These are phyloP conservation scores for Thymus mandschuricus DNA, from an alignment of 257 asterid species.

Conservation along the genomic window DNA sequence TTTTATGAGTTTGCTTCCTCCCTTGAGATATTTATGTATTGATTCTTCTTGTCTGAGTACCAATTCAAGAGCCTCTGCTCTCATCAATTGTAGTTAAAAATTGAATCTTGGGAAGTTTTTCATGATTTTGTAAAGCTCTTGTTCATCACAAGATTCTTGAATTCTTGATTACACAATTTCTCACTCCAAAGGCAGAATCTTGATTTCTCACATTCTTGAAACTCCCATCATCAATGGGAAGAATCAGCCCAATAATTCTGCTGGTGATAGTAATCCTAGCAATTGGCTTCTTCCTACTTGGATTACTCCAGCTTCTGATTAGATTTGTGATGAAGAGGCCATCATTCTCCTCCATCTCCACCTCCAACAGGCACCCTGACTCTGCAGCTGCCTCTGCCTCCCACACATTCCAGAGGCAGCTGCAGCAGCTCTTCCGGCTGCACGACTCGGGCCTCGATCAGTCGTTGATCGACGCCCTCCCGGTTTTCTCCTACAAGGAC, in stretches of 20 bases:
- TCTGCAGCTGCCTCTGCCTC: slow-evolving; percentile 38
- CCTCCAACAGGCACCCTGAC: slow-evolving; percentile 49
- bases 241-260: slow-evolving; percentile 51
- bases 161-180: neutral
- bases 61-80: neutral
- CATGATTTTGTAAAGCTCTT: neutral
- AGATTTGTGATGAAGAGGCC: slow-evolving; percentile 48
- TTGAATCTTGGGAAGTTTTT: neutral
- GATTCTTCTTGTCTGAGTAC: neutral
- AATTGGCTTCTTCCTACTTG: slow-evolving; percentile 54
- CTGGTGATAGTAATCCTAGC: slow-evolving; percentile 55
- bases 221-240: slow-evolving; percentile 47
- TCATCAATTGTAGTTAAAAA: too few relatives aligned
- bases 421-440: slow-evolving; percentile 51
- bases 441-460: slow-evolving; percentile 55
- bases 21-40: slow-evolving; percentile 9
- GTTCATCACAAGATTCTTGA: slow-evolving; percentile 22
- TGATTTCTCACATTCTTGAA: slow-evolving; percentile 22
- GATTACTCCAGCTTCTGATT: slow-evolving; percentile 51
- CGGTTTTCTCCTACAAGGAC: slow-evolving; percentile 44
- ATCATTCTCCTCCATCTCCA: slow-evolving; percentile 54
- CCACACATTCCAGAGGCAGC: slow-evolving; percentile 57
- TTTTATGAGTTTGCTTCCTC: slow-evolving; percentile 17
- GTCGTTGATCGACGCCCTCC: slow-evolving; percentile 43
- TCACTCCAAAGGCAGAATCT: slow-evolving; percentile 21